phyloP scores from a whole-genome alignment of 2,329 filamentous ascomycete species.

The Calonectria henricotiae region DNA sequence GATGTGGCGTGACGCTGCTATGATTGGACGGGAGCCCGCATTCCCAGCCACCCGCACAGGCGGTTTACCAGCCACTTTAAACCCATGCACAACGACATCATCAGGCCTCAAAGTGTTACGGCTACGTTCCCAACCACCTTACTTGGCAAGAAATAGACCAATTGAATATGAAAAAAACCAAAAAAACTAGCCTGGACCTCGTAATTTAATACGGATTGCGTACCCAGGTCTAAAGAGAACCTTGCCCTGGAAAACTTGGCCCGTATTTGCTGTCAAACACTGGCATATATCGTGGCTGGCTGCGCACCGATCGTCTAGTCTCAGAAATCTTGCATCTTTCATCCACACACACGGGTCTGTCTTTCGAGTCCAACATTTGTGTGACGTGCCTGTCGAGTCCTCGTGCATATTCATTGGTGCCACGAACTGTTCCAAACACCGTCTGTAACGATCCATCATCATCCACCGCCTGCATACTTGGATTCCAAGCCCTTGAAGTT shows the following conservation, averaged over 20 bases:
- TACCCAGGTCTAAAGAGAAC: conserved; percentile 4
- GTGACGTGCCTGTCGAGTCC: conserved; percentile 22
- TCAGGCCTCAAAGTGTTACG: conserved; percentile 30
- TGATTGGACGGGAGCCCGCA: background rate
- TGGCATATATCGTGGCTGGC: conserved; percentile 34
- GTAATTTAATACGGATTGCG: conserved; percentile 14
- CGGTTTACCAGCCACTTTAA: conserved; percentile 26
- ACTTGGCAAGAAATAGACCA: conserved; percentile 30
- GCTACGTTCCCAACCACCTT: conserved; percentile 31
- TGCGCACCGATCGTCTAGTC: conserved; percentile 8
- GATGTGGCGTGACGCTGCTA: background rate
- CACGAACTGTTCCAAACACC: background rate
- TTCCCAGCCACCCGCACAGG: conserved; percentile 33
- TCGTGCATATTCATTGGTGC: conserved; percentile 8
- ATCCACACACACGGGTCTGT: conserved; percentile 9
- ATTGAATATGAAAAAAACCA: conserved; percentile 21
- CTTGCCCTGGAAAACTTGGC: conserved; percentile 19
- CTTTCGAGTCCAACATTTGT: conserved; percentile 24
- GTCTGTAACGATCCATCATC: background rate
- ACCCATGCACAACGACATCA: conserved; percentile 33
- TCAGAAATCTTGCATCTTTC: conserved; percentile 30
- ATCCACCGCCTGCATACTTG: background rate
- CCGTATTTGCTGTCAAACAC: conserved; percentile 7
- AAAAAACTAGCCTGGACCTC: background rate
- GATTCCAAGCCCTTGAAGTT: background rate